These are phyloP conservation scores for Yamadazyma insecticola DNA, from an alignment of 805 yeast genomes.

Conservation along the genomic window DNA sequence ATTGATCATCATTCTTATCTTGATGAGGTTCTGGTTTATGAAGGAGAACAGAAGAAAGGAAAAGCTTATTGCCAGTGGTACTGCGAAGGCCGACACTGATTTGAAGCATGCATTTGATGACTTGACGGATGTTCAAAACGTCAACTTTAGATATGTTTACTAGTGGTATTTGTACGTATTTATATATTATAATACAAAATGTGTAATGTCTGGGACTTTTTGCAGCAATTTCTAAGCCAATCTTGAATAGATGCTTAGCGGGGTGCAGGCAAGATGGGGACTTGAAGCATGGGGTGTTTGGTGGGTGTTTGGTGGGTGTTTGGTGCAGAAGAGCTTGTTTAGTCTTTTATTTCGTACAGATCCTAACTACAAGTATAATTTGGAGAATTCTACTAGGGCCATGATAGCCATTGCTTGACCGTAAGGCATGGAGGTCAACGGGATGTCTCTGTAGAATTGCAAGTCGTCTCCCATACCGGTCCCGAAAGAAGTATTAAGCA, in stretches of 20 bases:
- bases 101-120: conserved; percentile 48
- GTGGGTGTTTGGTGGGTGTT: no score
- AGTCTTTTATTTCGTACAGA: no score
- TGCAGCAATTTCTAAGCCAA: no score
- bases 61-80: conserved; percentile 18
- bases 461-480: conserved; percentile 30
- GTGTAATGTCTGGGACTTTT: no score
- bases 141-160: conserved; percentile 51
- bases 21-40: conserved; percentile 36
- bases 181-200: no score
- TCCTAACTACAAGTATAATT: conserved; percentile 13
- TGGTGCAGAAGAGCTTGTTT: no score
- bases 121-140: conserved; percentile 56
- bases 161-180: conserved; percentile 17
- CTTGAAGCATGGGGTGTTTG: no score
- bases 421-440: conserved; percentile 31
- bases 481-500: conserved; percentile 30
- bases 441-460: conserved; percentile 30
- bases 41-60: conserved; percentile 53
- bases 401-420: conserved; percentile 37
- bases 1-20: conserved; percentile 13
- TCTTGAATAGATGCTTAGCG: no score
- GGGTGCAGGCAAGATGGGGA: no score
- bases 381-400: conserved; percentile 26
- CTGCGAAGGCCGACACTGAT: conserved; percentile 8